Base-by-base conservation (phyloP, 495 filamentous ascomycete species). In the Antarctomyces pellizariae region DNA sequence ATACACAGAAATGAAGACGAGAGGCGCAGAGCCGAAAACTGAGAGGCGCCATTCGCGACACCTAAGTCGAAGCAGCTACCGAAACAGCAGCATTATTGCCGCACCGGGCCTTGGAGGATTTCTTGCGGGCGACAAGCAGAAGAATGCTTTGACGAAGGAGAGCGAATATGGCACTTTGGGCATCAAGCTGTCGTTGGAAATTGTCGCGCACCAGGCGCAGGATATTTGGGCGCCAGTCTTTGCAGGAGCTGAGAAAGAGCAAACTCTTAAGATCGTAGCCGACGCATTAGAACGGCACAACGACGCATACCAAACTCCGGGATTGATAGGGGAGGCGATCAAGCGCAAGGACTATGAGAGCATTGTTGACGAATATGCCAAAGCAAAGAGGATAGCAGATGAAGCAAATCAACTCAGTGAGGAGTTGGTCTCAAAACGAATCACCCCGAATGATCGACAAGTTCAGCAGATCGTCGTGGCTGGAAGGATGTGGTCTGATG, bases 151-250 rank as follows among this genome's bases (percentile, higher is more conserved):
- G 20, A 59, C 68, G 7, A 91, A 89, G 44, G 86, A 97, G 44
- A 83, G 75, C 35, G 86, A 97, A 41, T 97, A 89, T 34, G 86
- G 89, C 16, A 73, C 92, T 28, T 62, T 71, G 41, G 83, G 82
- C 5, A 90, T 97, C 30, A 82, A 89, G 36, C 59, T 58, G 4
- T 82, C 89, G 16, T 47, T 97, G 30, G 56, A 78, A 6, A 86
- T 95, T 38, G 77, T 80, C 2, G 78, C 78, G 13, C 67, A 77
- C 25, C 95, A 93, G 43, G 84, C 83, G 0, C 79, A 97, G 43
- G 89, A 97, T 35, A 68, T 95, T 3, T 97, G 86, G 77, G 86
- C 89, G 0, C 89, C 89, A 9, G 83, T 82, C 10, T 53, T 97
- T 26, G 78, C 79, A 16, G 84, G 86, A 1, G 62, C 77, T n/a